A percentile compares a stretch with the other conserved stretches of the same genome.
Conservation (phyloP, 1,284 basidiomycete species). For the Fomitopsis betulina region DNA sequence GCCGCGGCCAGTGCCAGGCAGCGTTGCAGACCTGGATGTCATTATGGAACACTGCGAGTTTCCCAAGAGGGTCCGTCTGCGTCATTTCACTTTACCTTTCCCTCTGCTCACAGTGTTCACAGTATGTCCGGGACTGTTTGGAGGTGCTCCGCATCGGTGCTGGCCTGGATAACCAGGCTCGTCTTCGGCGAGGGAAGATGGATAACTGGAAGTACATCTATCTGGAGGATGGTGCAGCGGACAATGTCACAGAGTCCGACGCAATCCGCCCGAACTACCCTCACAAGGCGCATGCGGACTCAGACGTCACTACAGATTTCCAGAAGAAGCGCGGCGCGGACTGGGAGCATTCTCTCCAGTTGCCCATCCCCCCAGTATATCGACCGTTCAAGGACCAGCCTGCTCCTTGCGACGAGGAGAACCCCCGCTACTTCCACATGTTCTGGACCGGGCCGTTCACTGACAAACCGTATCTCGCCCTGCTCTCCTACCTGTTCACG, state of each 20-base stretch:
- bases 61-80: conserved; percentile 61
- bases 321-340: conserved; percentile 39
- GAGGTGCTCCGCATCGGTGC: conserved; percentile 67
- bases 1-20: conserved; percentile 77
- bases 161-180: conserved; percentile 57
- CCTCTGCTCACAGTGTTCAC: background rate
- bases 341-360: conserved; percentile 36
- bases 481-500: conserved; percentile 72
- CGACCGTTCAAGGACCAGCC: conserved; percentile 33
- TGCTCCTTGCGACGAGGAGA: conserved; percentile 54
- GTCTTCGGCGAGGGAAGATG: conserved; percentile 53
- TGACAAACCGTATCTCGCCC: conserved; percentile 74
- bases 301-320: conserved; percentile 36
- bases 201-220: conserved; percentile 66
- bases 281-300: conserved; percentile 21
- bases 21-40: conserved; percentile 81
- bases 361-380: conserved; percentile 35
- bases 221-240: conserved; percentile 44
- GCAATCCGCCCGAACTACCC: conserved; percentile 20
- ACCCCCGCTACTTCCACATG: conserved; percentile 74
- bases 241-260: conserved; percentile 30
- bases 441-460: conserved; percentile 81
- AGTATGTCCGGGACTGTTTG: conserved; percentile 78
- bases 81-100: background rate
- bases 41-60: conserved; percentile 91